These are phyloP conservation scores for Dentipellis sp. DNA, from an alignment of 768 basidiomycete genomes.

Conservation along the genomic window DNA sequence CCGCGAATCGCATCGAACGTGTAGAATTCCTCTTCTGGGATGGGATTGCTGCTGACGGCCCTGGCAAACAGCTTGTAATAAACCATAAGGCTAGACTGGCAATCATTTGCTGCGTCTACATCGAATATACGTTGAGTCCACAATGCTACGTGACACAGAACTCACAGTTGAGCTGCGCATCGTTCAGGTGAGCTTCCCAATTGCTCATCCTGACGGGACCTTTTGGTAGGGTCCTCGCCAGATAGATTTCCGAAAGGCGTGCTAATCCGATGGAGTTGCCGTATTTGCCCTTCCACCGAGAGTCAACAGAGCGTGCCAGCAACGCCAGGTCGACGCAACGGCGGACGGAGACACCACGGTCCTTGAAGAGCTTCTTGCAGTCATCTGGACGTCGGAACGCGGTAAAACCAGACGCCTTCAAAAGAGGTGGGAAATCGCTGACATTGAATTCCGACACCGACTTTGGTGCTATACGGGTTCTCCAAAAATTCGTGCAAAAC, in stretches of 20 bases:
- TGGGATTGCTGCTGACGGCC: constrained; percentile 27
- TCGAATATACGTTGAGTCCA: constrained; percentile 8
- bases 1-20: constrained; percentile 48
- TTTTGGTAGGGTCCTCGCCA: constrained; percentile 43
- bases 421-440: constrained; percentile 2
- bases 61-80: constrained; percentile 39
- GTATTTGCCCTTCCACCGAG: constrained; percentile 66
- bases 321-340: constrained; percentile 62
- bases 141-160: constrained; percentile 6
- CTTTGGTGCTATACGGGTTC: constrained; percentile 47
- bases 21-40: constrained; percentile 35
- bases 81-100: constrained; percentile 50
- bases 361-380: constrained; percentile 51
- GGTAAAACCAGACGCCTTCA: not conserved
- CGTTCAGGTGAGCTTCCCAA: constrained; percentile 48
- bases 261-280: constrained; percentile 51
- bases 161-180: constrained; percentile 52
- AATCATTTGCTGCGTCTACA: constrained; percentile 66
- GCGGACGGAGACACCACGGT: constrained; percentile 30
- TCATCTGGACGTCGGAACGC: constrained; percentile 37
- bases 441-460: constrained; percentile 72
- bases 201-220: constrained; percentile 56
- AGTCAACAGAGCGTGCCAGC: constrained; percentile 60
- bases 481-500: constrained; percentile 41
- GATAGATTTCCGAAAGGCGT: constrained; percentile 54